These are phyloP conservation scores for Schizophyllum commune DNA, from an alignment of 1,284 basidiomycete species.

Conservation along the genomic window DNA sequence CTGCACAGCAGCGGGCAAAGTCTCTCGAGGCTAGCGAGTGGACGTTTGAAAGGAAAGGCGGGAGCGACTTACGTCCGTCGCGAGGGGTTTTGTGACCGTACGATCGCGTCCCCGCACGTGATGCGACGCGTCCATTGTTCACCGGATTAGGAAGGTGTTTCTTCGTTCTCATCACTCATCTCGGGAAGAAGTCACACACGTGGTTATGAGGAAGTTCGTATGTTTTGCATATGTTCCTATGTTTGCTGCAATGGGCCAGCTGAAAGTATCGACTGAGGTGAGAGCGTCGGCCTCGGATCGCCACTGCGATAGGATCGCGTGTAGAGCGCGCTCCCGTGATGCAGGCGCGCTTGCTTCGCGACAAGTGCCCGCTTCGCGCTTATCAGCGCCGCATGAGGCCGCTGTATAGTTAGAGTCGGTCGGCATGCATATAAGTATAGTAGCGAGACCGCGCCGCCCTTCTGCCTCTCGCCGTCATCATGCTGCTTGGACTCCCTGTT, in stretches of 20 bases:
- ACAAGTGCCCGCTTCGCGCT: background rate
- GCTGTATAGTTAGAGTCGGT: too few species aligned
- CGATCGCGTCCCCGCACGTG: background rate
- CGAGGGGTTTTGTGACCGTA: background rate
- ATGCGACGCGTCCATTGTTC: background rate
- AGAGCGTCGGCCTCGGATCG: too few species aligned
- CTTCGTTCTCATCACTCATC: too few species aligned
- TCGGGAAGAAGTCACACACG: too few species aligned
- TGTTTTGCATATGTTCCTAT: too few species aligned
- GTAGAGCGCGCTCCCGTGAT: background rate
- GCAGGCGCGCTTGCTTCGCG: background rate
- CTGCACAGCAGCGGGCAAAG: background rate
- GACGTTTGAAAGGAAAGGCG: background rate
- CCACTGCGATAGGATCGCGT: too few species aligned
- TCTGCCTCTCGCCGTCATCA: background rate
- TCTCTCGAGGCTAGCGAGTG: background rate
- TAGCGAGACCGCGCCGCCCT: background rate
- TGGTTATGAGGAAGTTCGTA: too few species aligned
- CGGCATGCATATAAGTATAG: background rate
- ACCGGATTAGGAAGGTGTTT: too few species aligned
- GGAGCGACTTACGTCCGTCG: background rate
- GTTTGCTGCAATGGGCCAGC: too few species aligned
- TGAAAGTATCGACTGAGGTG: too few species aligned
- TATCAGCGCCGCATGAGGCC: background rate
- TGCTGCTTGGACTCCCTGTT: background rate